These are phyloP conservation scores for Aureococcus anophagefferens DNA, from an alignment of 108 stramenopile species.

Conservation along the genomic window DNA sequence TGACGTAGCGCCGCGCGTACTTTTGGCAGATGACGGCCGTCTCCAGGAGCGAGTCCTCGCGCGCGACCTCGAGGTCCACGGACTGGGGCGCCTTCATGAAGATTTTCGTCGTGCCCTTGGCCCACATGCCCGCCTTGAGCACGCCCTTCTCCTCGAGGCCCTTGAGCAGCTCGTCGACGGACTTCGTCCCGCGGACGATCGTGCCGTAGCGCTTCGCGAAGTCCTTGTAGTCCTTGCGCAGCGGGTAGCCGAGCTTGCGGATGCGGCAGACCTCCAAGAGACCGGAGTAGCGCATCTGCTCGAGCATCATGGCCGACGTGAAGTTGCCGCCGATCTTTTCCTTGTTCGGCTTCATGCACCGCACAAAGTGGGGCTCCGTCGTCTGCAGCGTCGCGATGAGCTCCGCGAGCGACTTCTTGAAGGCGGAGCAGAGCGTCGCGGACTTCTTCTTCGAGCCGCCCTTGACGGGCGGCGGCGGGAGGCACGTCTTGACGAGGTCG, in stretches of 20 bases:
- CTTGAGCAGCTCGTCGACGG: constrained; percentile 31
- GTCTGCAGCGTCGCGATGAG: constrained; percentile 73
- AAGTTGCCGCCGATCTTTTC: constrained; percentile 39
- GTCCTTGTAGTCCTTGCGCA: constrained; percentile 45
- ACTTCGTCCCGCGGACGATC: constrained; percentile 12
- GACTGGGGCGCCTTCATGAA: constrained; percentile 50
- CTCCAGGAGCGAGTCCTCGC: constrained; percentile 31
- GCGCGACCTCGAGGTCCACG: constrained; percentile 35
- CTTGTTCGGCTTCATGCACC: constrained; percentile 96
- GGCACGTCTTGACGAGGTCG: constrained; percentile 20
- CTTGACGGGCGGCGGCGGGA: background rate
- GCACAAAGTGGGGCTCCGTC: constrained; percentile 94
- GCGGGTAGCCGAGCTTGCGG: constrained; percentile 48
- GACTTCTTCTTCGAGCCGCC: background rate
- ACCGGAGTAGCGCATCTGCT: constrained; percentile 39
- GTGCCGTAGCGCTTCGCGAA: constrained; percentile 43
- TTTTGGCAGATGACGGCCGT: constrained; percentile 16
- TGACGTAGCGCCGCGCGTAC: constrained; percentile 15
- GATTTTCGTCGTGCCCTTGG: constrained; percentile 41
- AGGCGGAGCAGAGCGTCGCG: constrained; percentile 54
- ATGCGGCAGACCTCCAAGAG: constrained; percentile 45
- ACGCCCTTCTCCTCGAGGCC: constrained; percentile 20
- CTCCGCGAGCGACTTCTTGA: constrained; percentile 69
- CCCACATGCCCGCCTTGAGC: constrained; percentile 25
- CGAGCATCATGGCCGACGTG: constrained; percentile 22